Evolutionary conservation across 2,329 filamentous ascomycete species (phyloP).

Genomic region (Claviceps humidiphila): DNA sequence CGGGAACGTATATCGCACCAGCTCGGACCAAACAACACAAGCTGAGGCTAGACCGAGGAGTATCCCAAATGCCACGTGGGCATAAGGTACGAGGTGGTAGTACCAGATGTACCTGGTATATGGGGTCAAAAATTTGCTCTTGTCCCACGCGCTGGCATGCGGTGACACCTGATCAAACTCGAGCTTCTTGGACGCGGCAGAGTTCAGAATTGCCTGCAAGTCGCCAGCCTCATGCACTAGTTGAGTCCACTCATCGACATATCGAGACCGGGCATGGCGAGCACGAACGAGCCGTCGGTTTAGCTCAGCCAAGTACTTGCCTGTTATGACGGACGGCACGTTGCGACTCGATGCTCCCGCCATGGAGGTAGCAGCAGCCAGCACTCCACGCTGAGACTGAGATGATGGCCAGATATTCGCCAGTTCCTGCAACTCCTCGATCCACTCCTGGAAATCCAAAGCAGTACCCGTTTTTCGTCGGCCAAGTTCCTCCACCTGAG

Average conservation of each 20-base stretch:
- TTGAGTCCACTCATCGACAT: conserved; percentile 73
- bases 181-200: conserved; percentile 65
- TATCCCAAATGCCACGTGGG: conserved; percentile 50
- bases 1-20: conserved; percentile 71
- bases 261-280: conserved; percentile 70
- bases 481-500: conserved; percentile 65
- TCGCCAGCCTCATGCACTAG: conserved; percentile 62
- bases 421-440: conserved; percentile 79
- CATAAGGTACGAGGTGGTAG: conserved; percentile 57
- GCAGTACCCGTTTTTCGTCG: conserved; percentile 70
- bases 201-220: conserved; percentile 72
- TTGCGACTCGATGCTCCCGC: conserved; percentile 30
- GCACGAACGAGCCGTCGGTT: conserved; percentile 72
- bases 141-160: conserved; percentile 39
- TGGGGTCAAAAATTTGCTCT: conserved; percentile 55
- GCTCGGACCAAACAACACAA: conserved; percentile 84
- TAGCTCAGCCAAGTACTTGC: conserved; percentile 83
- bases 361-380: conserved; percentile 14
- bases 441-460: conserved; percentile 75
- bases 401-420: conserved; percentile 51
- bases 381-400: conserved; percentile 32
- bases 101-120: conserved; percentile 70
- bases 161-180: conserved; percentile 54
- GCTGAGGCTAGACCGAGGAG: conserved; percentile 63
- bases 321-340: conserved; percentile 74